Base-by-base conservation (phyloP, 768 basidiomycete species). In the Candolleomyces efflorescens region DNA sequence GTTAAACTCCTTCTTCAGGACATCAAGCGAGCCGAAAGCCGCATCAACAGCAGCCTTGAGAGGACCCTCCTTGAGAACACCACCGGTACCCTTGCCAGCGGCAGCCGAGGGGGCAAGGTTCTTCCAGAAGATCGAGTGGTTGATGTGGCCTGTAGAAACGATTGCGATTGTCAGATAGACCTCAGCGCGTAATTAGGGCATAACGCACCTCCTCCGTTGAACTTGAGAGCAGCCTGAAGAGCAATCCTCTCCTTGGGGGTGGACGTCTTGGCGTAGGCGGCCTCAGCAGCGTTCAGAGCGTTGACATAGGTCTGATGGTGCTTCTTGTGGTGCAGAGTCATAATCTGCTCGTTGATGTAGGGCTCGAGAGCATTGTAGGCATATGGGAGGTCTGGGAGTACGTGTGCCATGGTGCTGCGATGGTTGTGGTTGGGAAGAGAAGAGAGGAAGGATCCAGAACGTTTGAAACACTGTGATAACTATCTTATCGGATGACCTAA, bases 281-380 rank as follows among this genome's bases (percentile, higher is more conserved):
- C 76, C 75, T 96, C 94, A 17, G 94, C 94, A 36, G 90, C 85
- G 75, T 96, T 98, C 71, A 98, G 83, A 1, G 87, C 89, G 66
- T 85, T 95, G 55, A 96, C 92, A 66, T 97, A 97, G 54, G 92
- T 88, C 79, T 94, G 92, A 69, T 98, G 94, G 70, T 98, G 94
- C 80, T 94, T 95, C 61, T 79, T 84, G 79, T 98, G 94, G 75
- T 98, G 94, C 52, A 96, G 89, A 56, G 77, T 82, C 94, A 96
- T 98, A 75, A 97, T 98, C 76, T 95, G 83, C 69, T 79, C 69
- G 37, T 85, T 90, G 77, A 98, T 96, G 77, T 85, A 87, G n/a
- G 94, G 94, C 79, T 95, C 91, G 68, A 98, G 91, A 53, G 84
- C 94, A 78, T 94, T 76, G 76, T 94, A 94, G 5, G 77, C 66